Evolutionary conservation across 192 early-diverging fungal species (phyloP).

Genomic region (Gamsiella multidivaricata): DNA sequence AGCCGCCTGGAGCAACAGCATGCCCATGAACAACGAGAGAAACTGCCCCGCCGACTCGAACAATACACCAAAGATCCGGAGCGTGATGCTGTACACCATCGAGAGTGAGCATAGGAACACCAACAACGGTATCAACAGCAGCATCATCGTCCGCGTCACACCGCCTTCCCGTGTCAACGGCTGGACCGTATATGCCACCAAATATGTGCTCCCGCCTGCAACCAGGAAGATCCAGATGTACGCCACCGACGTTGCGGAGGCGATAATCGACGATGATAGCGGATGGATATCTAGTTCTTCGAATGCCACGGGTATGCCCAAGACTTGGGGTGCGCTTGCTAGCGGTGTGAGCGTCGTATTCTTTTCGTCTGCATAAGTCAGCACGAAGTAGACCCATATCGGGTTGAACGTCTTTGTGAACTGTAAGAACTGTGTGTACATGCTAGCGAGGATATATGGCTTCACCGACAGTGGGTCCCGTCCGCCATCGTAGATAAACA

Average conservation of each 20-base stretch:
- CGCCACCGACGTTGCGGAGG: slow-evolving; percentile 41
- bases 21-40: slow-evolving; percentile 24
- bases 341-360: slow-evolving; percentile 21
- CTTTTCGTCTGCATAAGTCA: slow-evolving; percentile 9
- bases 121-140: slow-evolving; percentile 25
- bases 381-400: slow-evolving; percentile 33
- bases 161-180: slow-evolving; percentile 6
- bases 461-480: slow-evolving; percentile 33
- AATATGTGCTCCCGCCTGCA: slow-evolving; percentile 38
- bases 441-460: slow-evolving; percentile 38
- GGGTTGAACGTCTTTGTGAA: slow-evolving; percentile 36
- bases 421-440: slow-evolving; percentile 42
- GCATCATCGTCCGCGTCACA: slow-evolving; percentile 21
- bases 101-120: slow-evolving; percentile 27
- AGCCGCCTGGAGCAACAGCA: slow-evolving; percentile 38
- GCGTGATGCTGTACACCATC: slow-evolving; percentile 26
- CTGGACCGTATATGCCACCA: slow-evolving; percentile 33
- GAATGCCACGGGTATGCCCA: slow-evolving; percentile 40
- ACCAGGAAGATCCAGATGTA: slow-evolving; percentile 51
- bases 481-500: slow-evolving; percentile 43
- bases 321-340: slow-evolving; percentile 19
- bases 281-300: slow-evolving; percentile 40
- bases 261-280: slow-evolving; percentile 28
- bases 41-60: slow-evolving; percentile 32
- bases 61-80: slow-evolving; percentile 35